Percentiles rank a stretch among this genome's conserved stretches.
phyloP scores from a whole-genome alignment of 2,329 filamentous ascomycete species.

The Orbilia javanica region DNA sequence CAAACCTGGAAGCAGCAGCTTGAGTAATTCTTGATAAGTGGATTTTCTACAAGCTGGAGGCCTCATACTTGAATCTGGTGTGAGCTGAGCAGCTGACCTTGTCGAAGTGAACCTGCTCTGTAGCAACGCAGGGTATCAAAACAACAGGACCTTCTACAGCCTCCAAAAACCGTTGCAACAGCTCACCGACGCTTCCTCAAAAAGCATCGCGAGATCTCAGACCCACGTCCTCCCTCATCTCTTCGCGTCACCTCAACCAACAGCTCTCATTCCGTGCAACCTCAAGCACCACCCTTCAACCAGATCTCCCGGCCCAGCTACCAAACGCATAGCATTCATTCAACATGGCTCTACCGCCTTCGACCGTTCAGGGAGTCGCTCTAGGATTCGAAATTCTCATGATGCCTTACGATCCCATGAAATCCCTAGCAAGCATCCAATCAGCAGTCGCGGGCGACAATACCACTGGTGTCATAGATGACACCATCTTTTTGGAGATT shows the following conservation, averaged over 20 bases:
- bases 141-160: background rate
- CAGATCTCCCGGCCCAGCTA: background rate
- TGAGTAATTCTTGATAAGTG: background rate
- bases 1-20: background rate
- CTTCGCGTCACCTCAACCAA: background rate
- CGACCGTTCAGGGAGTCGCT: background rate
- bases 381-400: slow-evolving; percentile 25
- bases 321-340: background rate
- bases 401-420: background rate
- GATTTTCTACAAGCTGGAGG: background rate
- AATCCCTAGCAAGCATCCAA: background rate
- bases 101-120: no score
- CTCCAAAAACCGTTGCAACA: background rate
- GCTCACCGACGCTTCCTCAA: background rate
- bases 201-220: background rate
- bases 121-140: background rate
- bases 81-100: background rate
- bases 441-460: background rate
- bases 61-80: background rate
- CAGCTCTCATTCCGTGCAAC: background rate
- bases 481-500: slow-evolving; percentile 14
- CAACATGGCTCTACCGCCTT: background rate
- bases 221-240: background rate
- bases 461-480: background rate
- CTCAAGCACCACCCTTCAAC: background rate